Percentiles rank a stretch among this genome's conserved stretches.
Evolutionary conservation across 352 stramenopile genomes (phyloP).

Genomic region (Pythium apleroticum): DNA sequence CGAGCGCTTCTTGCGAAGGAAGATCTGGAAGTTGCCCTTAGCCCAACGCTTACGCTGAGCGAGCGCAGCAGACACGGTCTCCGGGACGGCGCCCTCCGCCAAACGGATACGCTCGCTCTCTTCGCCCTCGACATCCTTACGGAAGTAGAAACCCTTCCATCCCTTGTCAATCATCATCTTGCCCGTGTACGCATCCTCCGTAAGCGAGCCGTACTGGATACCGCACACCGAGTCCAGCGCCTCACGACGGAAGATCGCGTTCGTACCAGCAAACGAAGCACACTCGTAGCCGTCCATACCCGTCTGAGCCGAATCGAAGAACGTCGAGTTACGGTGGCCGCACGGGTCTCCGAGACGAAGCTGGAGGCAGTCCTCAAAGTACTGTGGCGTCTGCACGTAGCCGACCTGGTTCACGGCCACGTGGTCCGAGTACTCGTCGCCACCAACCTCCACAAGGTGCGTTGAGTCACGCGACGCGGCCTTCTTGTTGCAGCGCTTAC

Average conservation of each 20-base stretch:
- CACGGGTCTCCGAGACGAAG: constrained; percentile 81
- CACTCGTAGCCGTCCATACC: constrained; percentile 85
- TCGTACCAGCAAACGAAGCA: constrained; percentile 76
- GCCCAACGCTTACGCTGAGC: constrained; percentile 82
- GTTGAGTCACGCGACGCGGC: background rate
- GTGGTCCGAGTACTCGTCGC: constrained; percentile 77
- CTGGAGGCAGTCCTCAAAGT: constrained; percentile 85
- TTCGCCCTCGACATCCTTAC: constrained; percentile 87
- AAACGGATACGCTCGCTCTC: constrained; percentile 70
- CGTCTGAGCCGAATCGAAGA: constrained; percentile 86
- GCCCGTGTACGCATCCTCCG: constrained; percentile 82
- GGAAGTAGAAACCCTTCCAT: constrained; percentile 87
- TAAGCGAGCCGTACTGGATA: constrained; percentile 85
- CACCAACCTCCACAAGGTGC: constrained; percentile 33
- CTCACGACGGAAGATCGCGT: constrained; percentile 78
- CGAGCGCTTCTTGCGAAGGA: constrained; percentile 84
- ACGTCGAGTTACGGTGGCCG: constrained; percentile 78
- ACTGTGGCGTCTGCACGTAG: constrained; percentile 83
- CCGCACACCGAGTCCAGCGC: constrained; percentile 82
- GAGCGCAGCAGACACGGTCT: constrained; percentile 76
- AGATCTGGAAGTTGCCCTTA: constrained; percentile 86
- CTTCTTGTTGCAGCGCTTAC: constrained; percentile 75
- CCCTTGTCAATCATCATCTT: constrained; percentile 76
- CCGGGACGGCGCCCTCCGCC: constrained; percentile 72
- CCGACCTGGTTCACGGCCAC: constrained; percentile 76